Conservation (phyloP, 768 basidiomycete genomes). For the Amanita thiersii region DNA sequence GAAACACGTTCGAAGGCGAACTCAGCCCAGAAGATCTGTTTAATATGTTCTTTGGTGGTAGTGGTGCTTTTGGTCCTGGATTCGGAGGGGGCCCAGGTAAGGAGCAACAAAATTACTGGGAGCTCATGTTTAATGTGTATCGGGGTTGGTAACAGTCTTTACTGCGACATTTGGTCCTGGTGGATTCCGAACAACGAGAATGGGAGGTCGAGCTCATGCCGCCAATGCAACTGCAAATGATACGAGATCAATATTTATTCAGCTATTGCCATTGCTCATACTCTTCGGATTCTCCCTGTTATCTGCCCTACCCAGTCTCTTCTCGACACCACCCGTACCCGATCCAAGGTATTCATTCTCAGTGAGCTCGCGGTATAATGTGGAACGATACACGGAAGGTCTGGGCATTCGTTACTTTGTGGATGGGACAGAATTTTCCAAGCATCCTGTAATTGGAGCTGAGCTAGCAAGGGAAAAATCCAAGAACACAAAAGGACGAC, state of each 20-base stretch:
- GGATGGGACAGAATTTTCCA: slow-evolving; percentile 64
- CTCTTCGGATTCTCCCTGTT: slow-evolving; percentile 81
- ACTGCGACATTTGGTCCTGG: slow-evolving; percentile 72
- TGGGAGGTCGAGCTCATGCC: slow-evolving; percentile 34
- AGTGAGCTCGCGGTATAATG: slow-evolving; percentile 49
- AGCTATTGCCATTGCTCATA: slow-evolving; percentile 79
- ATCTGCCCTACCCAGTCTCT: slow-evolving; percentile 71
- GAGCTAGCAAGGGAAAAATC: slow-evolving; percentile 51
- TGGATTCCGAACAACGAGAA: slow-evolving; percentile 70
- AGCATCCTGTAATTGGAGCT: slow-evolving; percentile 69
- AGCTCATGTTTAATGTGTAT: slow-evolving; percentile 9
- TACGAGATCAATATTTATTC: slow-evolving; percentile 57
- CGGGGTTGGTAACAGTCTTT: slow-evolving; percentile 61
- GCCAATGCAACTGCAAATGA: slow-evolving; percentile 26
- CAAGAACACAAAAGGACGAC: slow-evolving; percentile 20
- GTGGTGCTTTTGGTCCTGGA: slow-evolving; percentile 34
- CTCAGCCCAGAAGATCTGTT: slow-evolving; percentile 94
- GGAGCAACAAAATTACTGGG: slow-evolving; percentile 14
- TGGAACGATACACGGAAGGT: slow-evolving; percentile 62
- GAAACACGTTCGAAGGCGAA: slow-evolving; percentile 65
- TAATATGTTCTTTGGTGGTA: slow-evolving; percentile 96
- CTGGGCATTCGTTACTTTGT: slow-evolving; percentile 81
- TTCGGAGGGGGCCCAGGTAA: slow-evolving; percentile 52
- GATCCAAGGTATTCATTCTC: slow-evolving; percentile 78
- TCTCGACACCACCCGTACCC: slow-evolving; percentile 56